These are phyloP conservation scores for Protostelium mycophagum DNA, from an alignment of 78 protist genomes.

Conservation along the genomic window DNA sequence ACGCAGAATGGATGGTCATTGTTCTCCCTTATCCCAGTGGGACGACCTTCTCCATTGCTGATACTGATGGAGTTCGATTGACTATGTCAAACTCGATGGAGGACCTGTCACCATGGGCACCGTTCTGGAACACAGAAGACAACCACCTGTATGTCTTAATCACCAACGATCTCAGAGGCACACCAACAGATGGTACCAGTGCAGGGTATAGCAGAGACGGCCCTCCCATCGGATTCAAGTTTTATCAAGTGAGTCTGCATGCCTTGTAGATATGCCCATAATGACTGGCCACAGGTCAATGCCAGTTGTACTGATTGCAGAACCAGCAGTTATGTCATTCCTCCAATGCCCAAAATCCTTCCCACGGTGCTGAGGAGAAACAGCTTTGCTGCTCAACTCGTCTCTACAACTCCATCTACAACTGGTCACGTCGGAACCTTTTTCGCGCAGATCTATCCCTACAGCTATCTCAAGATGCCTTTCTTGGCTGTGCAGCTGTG, in stretches of 20 bases:
- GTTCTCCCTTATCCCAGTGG: background rate
- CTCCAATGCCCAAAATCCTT: background rate
- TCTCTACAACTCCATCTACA: background rate
- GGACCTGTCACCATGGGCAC: background rate
- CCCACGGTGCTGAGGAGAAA: background rate
- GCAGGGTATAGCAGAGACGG: background rate
- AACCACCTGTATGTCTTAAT: background rate
- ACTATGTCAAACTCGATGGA: background rate
- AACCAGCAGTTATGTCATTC: background rate
- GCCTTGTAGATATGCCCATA: too few relatives aligned
- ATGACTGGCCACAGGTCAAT: too few relatives aligned
- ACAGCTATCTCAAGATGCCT: background rate
- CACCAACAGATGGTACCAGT: background rate
- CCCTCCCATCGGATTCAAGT: background rate
- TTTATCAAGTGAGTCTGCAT: background rate
- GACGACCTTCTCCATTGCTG: background rate
- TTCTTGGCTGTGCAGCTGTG: background rate
- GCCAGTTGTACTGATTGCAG: background rate
- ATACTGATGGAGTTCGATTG: background rate
- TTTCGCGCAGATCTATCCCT: background rate
- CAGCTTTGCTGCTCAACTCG: background rate
- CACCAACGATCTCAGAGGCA: background rate
- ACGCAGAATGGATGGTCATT: background rate
- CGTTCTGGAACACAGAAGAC: background rate
- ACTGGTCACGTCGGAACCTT: background rate